These are phyloP conservation scores for Diaporthe humulicola DNA, from an alignment of 2,329 filamentous ascomycete genomes.

Conservation along the genomic window DNA sequence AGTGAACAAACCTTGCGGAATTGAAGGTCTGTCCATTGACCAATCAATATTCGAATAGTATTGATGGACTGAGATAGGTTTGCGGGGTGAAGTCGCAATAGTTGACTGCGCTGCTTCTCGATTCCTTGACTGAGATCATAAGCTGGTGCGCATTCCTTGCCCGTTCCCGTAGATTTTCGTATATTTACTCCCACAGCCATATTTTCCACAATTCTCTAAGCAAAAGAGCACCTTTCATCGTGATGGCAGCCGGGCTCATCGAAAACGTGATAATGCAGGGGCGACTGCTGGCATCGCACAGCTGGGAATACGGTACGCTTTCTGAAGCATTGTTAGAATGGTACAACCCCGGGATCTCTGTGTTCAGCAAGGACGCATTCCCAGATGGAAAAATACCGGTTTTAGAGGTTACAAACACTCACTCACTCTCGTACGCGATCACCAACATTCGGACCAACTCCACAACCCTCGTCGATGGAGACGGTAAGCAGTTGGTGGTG, in stretches of 20 bases:
- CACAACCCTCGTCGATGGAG: neutral
- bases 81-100: neutral
- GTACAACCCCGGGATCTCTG: neutral
- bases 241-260: neutral
- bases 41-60: neutral
- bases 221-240: neutral
- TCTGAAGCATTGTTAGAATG: constrained; percentile 1
- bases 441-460: constrained; percentile 5
- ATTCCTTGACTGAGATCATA: too few species aligned
- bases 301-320: constrained; percentile 1
- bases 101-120: too few species aligned
- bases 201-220: too few species aligned
- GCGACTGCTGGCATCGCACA: neutral
- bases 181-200: neutral
- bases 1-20: neutral
- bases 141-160: too few species aligned
- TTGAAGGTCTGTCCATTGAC: neutral
- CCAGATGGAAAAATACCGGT: neutral
- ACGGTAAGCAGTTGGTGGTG: neutral
- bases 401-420: neutral
- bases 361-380: neutral
- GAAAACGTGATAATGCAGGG: neutral
- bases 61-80: too few species aligned
- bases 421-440: neutral
- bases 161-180: neutral